A percentile compares a stretch with the other conserved stretches of the same genome.
These are phyloP conservation scores for Ceratocystis smalleyi DNA, from an alignment of 2,329 filamentous ascomycete genomes.

Conservation along the genomic window DNA sequence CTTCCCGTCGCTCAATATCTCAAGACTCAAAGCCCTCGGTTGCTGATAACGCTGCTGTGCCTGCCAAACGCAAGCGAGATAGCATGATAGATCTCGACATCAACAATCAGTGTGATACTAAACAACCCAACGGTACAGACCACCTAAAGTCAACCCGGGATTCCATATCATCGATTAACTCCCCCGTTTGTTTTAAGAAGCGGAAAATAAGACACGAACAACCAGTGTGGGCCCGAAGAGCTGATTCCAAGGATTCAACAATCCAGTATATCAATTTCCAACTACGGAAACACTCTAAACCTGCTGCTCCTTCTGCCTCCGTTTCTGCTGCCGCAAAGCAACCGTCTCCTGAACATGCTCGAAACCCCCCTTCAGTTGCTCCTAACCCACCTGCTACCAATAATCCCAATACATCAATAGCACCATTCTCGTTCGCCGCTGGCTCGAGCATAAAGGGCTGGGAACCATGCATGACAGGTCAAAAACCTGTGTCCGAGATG, in stretches of 20 bases:
- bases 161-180: not conserved
- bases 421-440: not conserved
- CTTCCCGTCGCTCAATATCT: not conserved
- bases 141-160: conserved; percentile 13
- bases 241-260: conserved; percentile 24
- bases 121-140: conserved; percentile 6
- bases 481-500: conserved; percentile 57
- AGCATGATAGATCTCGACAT: conserved; percentile 21
- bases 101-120: conserved; percentile 12
- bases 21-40: conserved; percentile 8
- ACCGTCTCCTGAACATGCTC: conserved; percentile 32
- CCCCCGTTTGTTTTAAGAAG: conserved; percentile 27
- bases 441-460: conserved; percentile 34
- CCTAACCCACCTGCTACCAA: conserved; percentile 18
- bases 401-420: not conserved
- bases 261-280: conserved; percentile 32
- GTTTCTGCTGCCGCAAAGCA: conserved; percentile 24
- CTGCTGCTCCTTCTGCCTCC: conserved; percentile 24
- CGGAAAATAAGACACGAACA: conserved; percentile 24
- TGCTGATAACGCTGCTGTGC: conserved; percentile 25
- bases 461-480: conserved; percentile 54
- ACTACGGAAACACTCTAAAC: conserved; percentile 27
- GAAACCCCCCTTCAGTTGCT: conserved; percentile 19
- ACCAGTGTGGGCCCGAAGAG: conserved; percentile 35
- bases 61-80: conserved; percentile 35